Conservation (phyloP, 139 green algal genomes). For the Nannochloris sp. region DNA sequence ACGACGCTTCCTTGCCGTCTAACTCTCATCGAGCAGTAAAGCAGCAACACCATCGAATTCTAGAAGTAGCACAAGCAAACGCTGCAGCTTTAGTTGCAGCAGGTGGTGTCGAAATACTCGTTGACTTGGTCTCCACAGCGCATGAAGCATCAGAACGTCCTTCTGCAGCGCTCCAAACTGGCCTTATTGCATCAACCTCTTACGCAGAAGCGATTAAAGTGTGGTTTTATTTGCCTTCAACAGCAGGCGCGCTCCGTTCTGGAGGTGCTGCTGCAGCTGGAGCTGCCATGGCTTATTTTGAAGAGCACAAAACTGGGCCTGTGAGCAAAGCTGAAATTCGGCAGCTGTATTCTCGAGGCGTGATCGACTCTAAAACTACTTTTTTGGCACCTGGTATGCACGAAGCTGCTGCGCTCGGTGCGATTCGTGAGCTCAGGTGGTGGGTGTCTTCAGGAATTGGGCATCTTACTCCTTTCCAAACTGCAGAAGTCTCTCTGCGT, state of each 20-base stretch:
- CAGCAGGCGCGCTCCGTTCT: neutral
- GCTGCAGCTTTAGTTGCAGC: slow-evolving; percentile 51
- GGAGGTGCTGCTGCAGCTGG: neutral
- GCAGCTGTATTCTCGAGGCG: slow-evolving; percentile 37
- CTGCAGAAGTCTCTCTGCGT: slow-evolving; percentile 26
- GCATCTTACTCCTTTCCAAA: slow-evolving; percentile 17
- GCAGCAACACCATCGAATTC: neutral
- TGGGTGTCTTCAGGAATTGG: slow-evolving; percentile 33
- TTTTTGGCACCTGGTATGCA: slow-evolving; percentile 59
- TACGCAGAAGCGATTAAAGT: slow-evolving; percentile 51
- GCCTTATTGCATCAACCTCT: slow-evolving; percentile 44
- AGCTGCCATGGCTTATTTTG: neutral
- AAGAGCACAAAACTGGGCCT: slow-evolving; percentile 41
- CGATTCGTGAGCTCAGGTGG: slow-evolving; percentile 77
- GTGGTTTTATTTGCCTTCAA: slow-evolving; percentile 50
- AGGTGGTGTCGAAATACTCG: slow-evolving; percentile 65
- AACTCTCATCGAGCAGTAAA: too few species aligned
- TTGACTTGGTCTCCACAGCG: slow-evolving; percentile 69
- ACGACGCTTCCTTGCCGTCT: too few species aligned
- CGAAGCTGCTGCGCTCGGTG: slow-evolving; percentile 32
- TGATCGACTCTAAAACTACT: slow-evolving; percentile 30
- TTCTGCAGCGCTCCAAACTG: slow-evolving; percentile 36
- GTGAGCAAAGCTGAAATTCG: slow-evolving; percentile 64
- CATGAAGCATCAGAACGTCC: slow-evolving; percentile 61
- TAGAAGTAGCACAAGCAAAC: slow-evolving; percentile 44